Evolutionary conservation across 2,329 filamentous ascomycete species (phyloP), one percentile per base, ranked within the genome.

Genomic region (Geoglossum cookeanum): DNA sequence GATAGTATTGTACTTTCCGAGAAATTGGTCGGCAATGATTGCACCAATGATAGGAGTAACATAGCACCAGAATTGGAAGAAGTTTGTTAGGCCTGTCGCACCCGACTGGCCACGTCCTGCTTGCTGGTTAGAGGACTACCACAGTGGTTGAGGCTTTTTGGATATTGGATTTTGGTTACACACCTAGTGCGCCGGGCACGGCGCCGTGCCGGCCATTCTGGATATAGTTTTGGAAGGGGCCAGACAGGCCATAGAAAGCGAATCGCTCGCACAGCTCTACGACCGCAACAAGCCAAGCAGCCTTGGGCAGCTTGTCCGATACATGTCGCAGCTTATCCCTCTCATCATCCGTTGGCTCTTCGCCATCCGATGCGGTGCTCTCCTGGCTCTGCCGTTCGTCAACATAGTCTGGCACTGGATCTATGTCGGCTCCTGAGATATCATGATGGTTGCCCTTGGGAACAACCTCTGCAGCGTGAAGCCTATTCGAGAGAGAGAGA

Each of bases 1-100:
- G 49, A 83, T 78, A 1, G 79, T 78, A 65, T 77, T 79, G 68
- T 77, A 81, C 62, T 79, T 77, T 57, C 80, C 79, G 15, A 80
- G 69, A 65, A 79, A 80, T 42, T 77, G 74, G 64, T 83, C 79
- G 29, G 79, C 78, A 57, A 81, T 65, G 57, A 79, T 75, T 54
- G 78, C 79, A 65, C 78, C 76, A 29, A 77, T 57, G 39, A 81
- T 75, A 3, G 79, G 79, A n/a, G 76, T 78, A 37, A 78, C 66
- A 65, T 78, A 78, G 58, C 74, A 75, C 73, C 74, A 78, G 66
- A 78, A 78, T 59, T 74, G 70, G 65, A 77, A 78, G 68, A 76
- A 76, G 48, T 73, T 76, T 17, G 70, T 73, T 61, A 78, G 61
- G 58, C 70, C 72, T 58, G 74, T 76, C 27, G 75, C 73, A 60